These are phyloP conservation scores for Coemansia sp. DNA, from an alignment of 192 early-diverging fungal species.

Conservation along the genomic window DNA sequence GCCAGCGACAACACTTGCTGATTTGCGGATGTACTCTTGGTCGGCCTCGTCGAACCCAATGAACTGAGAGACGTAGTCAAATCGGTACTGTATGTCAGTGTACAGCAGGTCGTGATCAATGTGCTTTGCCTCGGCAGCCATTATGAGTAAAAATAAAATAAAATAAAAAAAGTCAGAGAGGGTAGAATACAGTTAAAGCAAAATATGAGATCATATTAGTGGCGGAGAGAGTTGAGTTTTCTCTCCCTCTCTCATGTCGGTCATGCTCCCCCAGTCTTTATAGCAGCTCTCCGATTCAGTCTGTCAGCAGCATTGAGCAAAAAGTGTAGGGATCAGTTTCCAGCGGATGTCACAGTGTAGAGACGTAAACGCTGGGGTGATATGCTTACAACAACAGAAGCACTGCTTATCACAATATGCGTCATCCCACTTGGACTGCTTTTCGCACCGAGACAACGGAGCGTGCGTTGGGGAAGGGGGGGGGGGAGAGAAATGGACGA, in stretches of 20 bases:
- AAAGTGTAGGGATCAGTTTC: too few species aligned
- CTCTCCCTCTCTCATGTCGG: too few species aligned
- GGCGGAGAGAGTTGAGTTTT: not conserved
- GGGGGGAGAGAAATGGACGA: too few species aligned
- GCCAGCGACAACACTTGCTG: slow-evolving; percentile 64
- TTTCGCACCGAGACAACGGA: too few species aligned
- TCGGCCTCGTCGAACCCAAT: slow-evolving; percentile 72
- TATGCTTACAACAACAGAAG: too few species aligned
- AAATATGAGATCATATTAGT: not conserved
- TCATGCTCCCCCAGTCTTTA: not conserved
- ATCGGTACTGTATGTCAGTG: slow-evolving; percentile 77
- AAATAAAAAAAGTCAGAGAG: not conserved
- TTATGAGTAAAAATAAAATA: too few species aligned
- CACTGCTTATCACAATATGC: too few species aligned
- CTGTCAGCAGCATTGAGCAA: too few species aligned
- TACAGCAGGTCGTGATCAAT: slow-evolving; percentile 72
- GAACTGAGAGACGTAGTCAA: slow-evolving; percentile 74
- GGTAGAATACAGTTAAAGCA: not conserved
- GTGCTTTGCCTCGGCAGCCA: slow-evolving; percentile 52
- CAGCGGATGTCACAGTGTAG: too few species aligned
- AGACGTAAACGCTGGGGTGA: too few species aligned
- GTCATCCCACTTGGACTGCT: too few species aligned
- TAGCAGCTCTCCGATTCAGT: not conserved
- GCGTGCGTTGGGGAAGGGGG: too few species aligned
- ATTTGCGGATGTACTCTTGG: slow-evolving; percentile 68